Evolutionary conservation across 768 basidiomycete species (phyloP), one percentile per base, ranked within the genome.

Genomic region (Phallus indusiatus): DNA sequence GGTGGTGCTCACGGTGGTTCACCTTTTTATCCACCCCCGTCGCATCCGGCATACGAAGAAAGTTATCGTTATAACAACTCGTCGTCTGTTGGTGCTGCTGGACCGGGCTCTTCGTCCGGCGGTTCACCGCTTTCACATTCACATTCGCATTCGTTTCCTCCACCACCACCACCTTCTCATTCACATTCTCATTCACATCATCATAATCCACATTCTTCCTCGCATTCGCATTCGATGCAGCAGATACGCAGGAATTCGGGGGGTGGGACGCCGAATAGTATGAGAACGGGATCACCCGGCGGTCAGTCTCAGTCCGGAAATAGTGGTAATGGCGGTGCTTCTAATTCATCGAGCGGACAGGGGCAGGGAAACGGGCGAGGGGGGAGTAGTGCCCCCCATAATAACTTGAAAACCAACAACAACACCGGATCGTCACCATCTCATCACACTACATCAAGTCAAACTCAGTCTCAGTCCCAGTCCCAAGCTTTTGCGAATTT

Each of bases 391-490:
- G 42, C 42, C 42, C 42, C 42, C 42, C 42, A 42, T 42, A 42
- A 28, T 28, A 28, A 28, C n/a, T n/a, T n/a, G n/a, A 79, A 73
- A 2, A 28, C 2, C 28, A 28, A 28, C 28, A 28, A 28, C 28
- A 28, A 48, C 21, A 48, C 2, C 47, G 21, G 3, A 9, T 48
- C 47, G 21, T 48, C 47, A 9, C 21, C 47, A 48, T 34, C 50
- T 6, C 28, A 51, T 51, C 50, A 51, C 28, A 51, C 28, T 22
- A 22, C 50, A 51, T 51, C 50, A 51, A 14, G 12, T 50, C 49
- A n/a, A 8, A 7, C 18, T 50, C 24, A 50, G 8, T 12, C 7
- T 28, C 18, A 28, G 9, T 8, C 50, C 5, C 21, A 51, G 18
- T 51, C 50, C 20, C 50, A 42, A 10, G 42, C 42, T 42, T 42